Evolutionary conservation across 176 grass and related monocot genomes (phyloP), one percentile per base, ranked within the genome.

Genomic region (Avena insularis): DNA sequence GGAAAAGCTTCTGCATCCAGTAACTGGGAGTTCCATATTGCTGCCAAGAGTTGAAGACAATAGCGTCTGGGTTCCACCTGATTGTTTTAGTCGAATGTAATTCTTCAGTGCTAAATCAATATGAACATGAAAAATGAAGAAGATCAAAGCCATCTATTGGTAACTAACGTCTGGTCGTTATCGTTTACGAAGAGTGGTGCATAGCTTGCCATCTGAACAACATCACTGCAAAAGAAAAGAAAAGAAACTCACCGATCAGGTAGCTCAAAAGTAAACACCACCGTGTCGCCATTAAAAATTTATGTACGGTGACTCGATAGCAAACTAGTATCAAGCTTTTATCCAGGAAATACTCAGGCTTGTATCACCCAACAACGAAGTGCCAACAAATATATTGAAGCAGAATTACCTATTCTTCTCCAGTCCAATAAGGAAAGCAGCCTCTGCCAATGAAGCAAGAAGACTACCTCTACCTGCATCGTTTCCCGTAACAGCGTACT

Each of bases 181-280:
- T 88, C 47, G 6, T 98, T 98, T 48, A 98, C 90, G 15, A 98
- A 98, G 40, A 98, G 93, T 17, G 96, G 96, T 14, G 96, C 96
- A 77, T 96, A 98, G 83, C 96, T 98, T 79, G 96, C 96, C 96
- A 98, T 94, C 35, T 81, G 68, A 79, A 98, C 87, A 85, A 93
- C 13, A 86, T 98, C 93, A 85, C 96, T 98, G 90, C 79, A 95
- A 86, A 54, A 17, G 29, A 86, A 19, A 21, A 79, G 40, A 57
- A 17, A 57, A 9, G 46, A 51, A 71, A 70, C 35, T 0, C 16
- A 70, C 36, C 16, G 25, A 38, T 50, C 49, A 83, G 77, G 46
- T 83, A 51, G 43, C 73, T 48, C 55, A 43, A 73, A 59, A 50
- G 12, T 59, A 64, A 85, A 74, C 4, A 54, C 49, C 79, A 54